Conservation (phyloP, 2,329 filamentous ascomycete species). For the Botryotinia convoluta region DNA sequence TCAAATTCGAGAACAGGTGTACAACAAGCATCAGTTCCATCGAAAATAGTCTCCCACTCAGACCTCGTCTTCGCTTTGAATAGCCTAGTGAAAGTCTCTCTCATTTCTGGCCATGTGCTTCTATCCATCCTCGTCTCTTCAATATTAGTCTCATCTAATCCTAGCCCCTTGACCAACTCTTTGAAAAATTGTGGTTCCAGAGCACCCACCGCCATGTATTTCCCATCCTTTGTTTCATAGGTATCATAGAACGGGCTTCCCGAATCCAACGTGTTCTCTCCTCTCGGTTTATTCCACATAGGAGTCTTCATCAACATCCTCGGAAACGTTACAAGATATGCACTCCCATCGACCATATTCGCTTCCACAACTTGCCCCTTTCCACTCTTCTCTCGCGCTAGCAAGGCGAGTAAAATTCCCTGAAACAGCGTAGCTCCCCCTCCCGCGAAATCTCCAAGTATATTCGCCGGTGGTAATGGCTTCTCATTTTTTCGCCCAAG, state of each 20-base stretch:
- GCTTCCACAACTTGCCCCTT: conserved; percentile 86
- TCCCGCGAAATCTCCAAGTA: conserved; percentile 88
- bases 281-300: conserved; percentile 62
- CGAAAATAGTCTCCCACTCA: conserved; percentile 85
- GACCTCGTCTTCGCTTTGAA: conserved; percentile 69
- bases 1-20: conserved; percentile 78
- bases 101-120: conserved; percentile 65
- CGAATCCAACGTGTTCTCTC: conserved; percentile 76
- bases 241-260: conserved; percentile 87
- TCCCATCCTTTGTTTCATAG: conserved; percentile 77
- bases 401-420: conserved; percentile 76
- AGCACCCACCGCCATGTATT: conserved; percentile 84
- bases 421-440: conserved; percentile 80
- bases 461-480: conserved; percentile 77
- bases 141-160: conserved; percentile 52
- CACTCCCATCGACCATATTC: conserved; percentile 92
- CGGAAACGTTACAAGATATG: conserved; percentile 76
- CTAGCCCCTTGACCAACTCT: conserved; percentile 64
- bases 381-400: conserved; percentile 62
- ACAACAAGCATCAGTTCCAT: conserved; percentile 88
- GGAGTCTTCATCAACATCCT: conserved; percentile 63
- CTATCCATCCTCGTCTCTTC: conserved; percentile 57
- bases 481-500: conserved; percentile 68
- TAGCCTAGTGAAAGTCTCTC: conserved; percentile 53
- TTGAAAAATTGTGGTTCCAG: conserved; percentile 84